Conservation (phyloP, 2,329 filamentous ascomycete species). For the Parafenestella ontariensis region DNA sequence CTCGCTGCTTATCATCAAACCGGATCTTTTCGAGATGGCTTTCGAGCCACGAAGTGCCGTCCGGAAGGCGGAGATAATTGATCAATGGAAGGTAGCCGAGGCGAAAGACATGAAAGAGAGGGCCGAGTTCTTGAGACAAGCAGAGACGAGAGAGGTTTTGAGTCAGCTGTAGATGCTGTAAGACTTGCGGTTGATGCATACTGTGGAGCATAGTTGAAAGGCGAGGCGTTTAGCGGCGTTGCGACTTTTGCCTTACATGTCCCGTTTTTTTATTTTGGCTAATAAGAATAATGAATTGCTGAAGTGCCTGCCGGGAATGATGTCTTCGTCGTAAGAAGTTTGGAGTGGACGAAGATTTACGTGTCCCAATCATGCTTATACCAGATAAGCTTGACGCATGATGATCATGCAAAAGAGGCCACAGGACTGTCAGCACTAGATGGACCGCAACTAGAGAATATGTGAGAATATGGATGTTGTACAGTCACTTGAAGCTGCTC, state of each 20-base stretch:
- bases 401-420: neutral
- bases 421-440: neutral
- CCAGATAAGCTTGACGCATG: neutral
- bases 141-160: slow-evolving; percentile 26
- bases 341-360: neutral
- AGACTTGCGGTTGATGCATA: neutral
- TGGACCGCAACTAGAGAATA: neutral
- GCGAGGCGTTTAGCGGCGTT: slow-evolving; percentile 5
- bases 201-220: slow-evolving; percentile 3
- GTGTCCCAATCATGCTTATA: neutral
- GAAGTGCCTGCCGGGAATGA: neutral
- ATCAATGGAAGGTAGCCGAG: slow-evolving; percentile 47
- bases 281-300: neutral
- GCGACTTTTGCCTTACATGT: neutral
- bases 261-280: neutral
- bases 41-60: slow-evolving; percentile 59
- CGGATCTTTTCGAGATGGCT: slow-evolving; percentile 62
- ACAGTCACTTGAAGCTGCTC: neutral
- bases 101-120: slow-evolving; percentile 46
- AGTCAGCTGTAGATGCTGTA: slow-evolving; percentile 4
- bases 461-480: neutral
- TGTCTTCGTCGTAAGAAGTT: neutral
- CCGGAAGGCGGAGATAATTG: slow-evolving; percentile 42
- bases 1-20: slow-evolving; percentile 65
- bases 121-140: slow-evolving; percentile 41